A percentile compares a stretch with the other conserved stretches of the same genome.
phyloP scores from a whole-genome alignment of 768 basidiomycete species.

The Pisolithus microcarpus region DNA sequence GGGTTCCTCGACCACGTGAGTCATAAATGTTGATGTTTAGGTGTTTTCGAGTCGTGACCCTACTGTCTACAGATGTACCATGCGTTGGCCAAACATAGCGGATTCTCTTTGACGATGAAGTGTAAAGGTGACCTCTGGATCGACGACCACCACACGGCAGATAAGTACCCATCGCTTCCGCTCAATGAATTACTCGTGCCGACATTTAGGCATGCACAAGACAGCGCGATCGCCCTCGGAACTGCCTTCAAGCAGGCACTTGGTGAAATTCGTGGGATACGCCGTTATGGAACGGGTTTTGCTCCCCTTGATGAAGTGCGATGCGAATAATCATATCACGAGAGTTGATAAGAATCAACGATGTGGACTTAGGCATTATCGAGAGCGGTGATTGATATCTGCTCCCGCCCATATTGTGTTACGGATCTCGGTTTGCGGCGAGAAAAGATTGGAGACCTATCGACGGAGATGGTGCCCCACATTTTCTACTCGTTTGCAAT shows the following conservation, averaged over 20 bases:
- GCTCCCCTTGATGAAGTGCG: conserved; percentile 93
- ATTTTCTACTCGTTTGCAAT: conserved; percentile 98
- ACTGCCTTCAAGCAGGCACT: conserved; percentile 91
- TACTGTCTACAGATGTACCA: conserved; percentile 76
- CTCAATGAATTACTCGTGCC: conserved; percentile 15
- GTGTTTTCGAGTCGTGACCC: not conserved
- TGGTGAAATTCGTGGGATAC: conserved; percentile 91
- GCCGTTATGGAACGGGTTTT: conserved; percentile 92
- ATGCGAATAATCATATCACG: conserved; percentile 35
- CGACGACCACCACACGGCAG: conserved; percentile 98
- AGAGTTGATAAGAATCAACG: conserved; percentile 1
- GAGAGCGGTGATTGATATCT: conserved; percentile 95
- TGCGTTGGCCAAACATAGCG: conserved; percentile 93
- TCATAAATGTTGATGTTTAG: conserved; percentile 4
- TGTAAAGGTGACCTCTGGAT: conserved; percentile 96
- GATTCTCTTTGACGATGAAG: conserved; percentile 84
- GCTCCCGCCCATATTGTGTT: conserved; percentile 93
- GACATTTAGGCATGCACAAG: conserved; percentile 45
- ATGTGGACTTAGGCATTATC: conserved; percentile 67
- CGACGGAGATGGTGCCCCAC: conserved; percentile 97
- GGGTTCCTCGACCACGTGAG: conserved; percentile 97
- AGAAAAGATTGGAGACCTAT: conserved; percentile 91
- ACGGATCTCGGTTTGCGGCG: conserved; percentile 81
- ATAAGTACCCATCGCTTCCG: conserved; percentile 49
- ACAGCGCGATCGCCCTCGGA: conserved; percentile 80